phyloP scores from a whole-genome alignment of 2,329 filamentous ascomycete species.

The Aspergillaceae sp. region DNA sequence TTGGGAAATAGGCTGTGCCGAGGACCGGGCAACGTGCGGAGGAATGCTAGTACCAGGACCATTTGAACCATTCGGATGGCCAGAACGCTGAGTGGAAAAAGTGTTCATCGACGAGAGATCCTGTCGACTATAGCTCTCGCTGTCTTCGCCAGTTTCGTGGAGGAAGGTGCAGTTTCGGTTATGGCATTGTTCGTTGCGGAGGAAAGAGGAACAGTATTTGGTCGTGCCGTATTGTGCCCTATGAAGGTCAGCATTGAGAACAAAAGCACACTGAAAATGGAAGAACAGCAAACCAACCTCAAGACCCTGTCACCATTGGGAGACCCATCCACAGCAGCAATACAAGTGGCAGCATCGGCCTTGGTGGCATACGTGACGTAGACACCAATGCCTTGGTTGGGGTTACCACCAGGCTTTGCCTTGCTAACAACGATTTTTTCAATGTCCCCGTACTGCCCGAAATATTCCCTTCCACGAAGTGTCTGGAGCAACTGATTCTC shows the following conservation, averaged over 20 bases:
- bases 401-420: conserved; percentile 63
- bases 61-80: conserved; percentile 39
- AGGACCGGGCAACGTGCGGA: conserved; percentile 38
- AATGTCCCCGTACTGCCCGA: conserved; percentile 96
- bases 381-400: conserved; percentile 81
- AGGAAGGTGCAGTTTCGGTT: conserved; percentile 98
- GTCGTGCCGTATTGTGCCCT: conserved; percentile 77
- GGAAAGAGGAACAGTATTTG: conserved; percentile 96
- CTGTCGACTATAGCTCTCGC: conserved; percentile 90
- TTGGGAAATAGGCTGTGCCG: conserved; percentile 44
- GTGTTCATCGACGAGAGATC: conserved; percentile 93
- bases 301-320: conserved; percentile 80
- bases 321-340: conserved; percentile 84
- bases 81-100: conserved; percentile 66
- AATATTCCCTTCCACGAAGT: conserved; percentile 82
- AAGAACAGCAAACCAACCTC: conserved; percentile 52
- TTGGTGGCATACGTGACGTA: conserved; percentile 97
- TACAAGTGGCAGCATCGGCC: conserved; percentile 81
- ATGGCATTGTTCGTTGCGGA: conserved; percentile 87
- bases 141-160: conserved; percentile 95
- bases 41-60: conserved; percentile 19
- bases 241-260: conserved; percentile 4
- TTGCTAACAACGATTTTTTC: conserved; percentile 99
- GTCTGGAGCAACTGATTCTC: conserved; percentile 80
- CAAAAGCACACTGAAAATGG: not conserved